phyloP scores from a whole-genome alignment of 345 rosid genomes.

The Melaleuca alternifolia region DNA sequence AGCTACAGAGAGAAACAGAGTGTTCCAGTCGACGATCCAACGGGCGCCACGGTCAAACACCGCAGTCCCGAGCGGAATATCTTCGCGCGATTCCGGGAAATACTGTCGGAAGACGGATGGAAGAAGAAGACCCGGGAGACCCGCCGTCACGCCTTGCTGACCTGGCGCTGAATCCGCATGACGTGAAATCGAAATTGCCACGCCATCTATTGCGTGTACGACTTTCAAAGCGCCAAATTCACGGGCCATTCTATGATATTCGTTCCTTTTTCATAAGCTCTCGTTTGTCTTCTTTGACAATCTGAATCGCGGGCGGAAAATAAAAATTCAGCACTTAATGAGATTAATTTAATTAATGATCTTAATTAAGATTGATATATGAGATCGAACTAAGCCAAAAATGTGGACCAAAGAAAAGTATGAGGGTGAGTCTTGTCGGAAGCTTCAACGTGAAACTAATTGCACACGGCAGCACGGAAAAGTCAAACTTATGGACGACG shows the following conservation, averaged over 20 bases:
- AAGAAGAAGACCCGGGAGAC: too few species aligned
- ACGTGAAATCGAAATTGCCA: neutral
- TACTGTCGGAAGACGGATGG: neutral
- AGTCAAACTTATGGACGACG: neutral
- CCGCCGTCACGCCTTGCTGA: neutral
- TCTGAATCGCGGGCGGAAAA: neutral
- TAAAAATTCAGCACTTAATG: neutral
- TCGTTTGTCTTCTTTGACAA: neutral
- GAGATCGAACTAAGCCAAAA: neutral
- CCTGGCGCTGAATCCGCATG: neutral
- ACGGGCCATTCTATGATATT: neutral
- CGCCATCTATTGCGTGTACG: neutral
- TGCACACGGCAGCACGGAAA: neutral
- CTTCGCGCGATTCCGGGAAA: neutral
- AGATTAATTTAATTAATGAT: neutral
- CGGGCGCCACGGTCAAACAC: neutral
- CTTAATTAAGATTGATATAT: neutral
- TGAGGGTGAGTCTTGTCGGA: too few species aligned
- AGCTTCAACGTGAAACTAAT: neutral
- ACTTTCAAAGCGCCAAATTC: neutral
- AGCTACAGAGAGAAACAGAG: neutral
- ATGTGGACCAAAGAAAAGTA: neutral
- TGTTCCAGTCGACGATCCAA: neutral
- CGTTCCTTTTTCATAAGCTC: neutral
- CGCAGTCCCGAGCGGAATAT: neutral